Base-by-base conservation (phyloP, 1,139 yeast genomes). In the Yamadazyma oceani region DNA sequence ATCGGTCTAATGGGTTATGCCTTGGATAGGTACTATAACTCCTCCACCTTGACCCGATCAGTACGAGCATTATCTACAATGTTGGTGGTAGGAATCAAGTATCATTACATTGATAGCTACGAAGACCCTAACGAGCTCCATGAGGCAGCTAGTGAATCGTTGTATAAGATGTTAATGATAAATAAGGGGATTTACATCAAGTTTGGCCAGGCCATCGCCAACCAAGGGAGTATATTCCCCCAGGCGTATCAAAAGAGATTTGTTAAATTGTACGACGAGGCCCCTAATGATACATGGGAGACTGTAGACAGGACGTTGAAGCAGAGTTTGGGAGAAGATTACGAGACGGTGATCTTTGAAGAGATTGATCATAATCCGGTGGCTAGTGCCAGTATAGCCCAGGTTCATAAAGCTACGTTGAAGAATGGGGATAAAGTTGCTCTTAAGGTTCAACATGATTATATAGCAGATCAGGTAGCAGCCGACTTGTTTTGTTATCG, bases 121-220 rank as follows among this genome's bases (percentile, higher is more conserved):
- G 73, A 69, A 32, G 42, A 53, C 26, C 60, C 79, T 12, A 73
- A 70, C 17, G 73, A 70, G 0, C 57, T 85, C 17, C 94, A 85
- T 50, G 80, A 77, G 41, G 58, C 76, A 19, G 76, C 80, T 22
- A 78, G 92, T 3, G 75, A 77, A 32, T 58, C 78, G 34, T 57
- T 85, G 27, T 69, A 76, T 46, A 58, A 73, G 31, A 58, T 85
- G 50, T 56, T 85, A 41, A 60, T 65, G 43, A 57, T 59, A 3
- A 85, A 85, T 53, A 82, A 80, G 51, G 94, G 95, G 0, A 66
- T 85, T 14, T 85, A 82, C 54, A 81, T 85, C 52, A 85, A 85
- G 57, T 58, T 83, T 49, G 90, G 90, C 27, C 90, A 83, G 62
- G 82, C 85, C 26, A 74, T 83, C 29, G 89, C 89, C 13, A 77